A percentile compares a stretch with the other conserved stretches of the same genome.
These are phyloP conservation scores for Stemphylium vesicarium DNA, from an alignment of 2,329 filamentous ascomycete genomes.

Conservation along the genomic window DNA sequence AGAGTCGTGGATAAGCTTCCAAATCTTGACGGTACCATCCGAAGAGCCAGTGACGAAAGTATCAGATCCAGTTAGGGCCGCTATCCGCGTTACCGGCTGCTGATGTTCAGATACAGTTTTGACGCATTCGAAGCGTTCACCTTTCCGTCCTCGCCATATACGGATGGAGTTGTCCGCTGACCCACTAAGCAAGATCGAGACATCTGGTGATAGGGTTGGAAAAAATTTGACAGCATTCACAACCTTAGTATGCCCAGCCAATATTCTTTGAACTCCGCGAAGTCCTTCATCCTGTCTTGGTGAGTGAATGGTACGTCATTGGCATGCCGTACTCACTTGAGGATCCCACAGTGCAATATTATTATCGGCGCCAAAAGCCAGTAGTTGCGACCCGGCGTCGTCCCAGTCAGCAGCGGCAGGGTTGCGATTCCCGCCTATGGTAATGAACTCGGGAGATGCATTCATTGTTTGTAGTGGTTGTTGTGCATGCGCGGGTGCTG, in stretches of 20 bases:
- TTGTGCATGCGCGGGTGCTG: constrained; percentile 20
- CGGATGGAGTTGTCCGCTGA: constrained; percentile 79
- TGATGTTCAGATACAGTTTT: constrained; percentile 69
- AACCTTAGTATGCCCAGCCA: constrained; percentile 77
- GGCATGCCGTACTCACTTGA: constrained; percentile 60
- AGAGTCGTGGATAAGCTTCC: constrained; percentile 63
- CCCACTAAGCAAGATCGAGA: constrained; percentile 74
- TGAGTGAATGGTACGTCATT: constrained; percentile 18
- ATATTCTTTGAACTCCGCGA: constrained; percentile 68
- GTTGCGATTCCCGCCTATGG: constrained; percentile 88
- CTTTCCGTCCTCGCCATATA: constrained; percentile 59
- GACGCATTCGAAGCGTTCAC: constrained; percentile 48
- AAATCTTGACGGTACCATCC: constrained; percentile 68
- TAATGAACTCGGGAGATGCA: constrained; percentile 60
- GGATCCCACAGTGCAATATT: constrained; percentile 91
- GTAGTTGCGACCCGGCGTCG: constrained; percentile 63
- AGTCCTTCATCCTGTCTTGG: constrained; percentile 49
- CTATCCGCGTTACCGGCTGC: constrained; percentile 73
- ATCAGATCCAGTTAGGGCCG: constrained; percentile 52
- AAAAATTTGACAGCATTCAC: constrained; percentile 88
- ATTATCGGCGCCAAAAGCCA: constrained; percentile 88
- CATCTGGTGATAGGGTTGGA: constrained; percentile 55
- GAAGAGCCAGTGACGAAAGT: constrained; percentile 67
- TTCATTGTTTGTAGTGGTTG: constrained; percentile 35
- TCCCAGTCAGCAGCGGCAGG: constrained; percentile 92